Percentiles rank a stretch among this genome's conserved stretches.
These are phyloP conservation scores for Penstemon eatonii DNA, from an alignment of 257 asterid genomes.

Conservation along the genomic window DNA sequence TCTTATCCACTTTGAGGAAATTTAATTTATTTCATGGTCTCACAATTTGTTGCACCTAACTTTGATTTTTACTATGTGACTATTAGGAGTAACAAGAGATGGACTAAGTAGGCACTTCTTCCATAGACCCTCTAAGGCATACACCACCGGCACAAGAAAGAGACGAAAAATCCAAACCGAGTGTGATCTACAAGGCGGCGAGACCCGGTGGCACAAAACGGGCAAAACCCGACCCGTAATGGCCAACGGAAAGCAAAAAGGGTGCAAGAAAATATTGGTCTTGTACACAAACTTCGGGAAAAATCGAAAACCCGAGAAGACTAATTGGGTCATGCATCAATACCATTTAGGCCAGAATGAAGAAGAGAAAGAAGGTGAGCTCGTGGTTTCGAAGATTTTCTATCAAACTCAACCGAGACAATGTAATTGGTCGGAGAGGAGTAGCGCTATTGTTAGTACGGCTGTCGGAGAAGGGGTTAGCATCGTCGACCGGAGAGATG, in stretches of 20 bases:
- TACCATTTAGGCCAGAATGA: constrained; percentile 90
- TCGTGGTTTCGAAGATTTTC: constrained; percentile 88
- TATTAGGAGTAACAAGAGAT: constrained; percentile 87
- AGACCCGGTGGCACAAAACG: constrained; percentile 99
- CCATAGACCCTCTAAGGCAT: constrained; percentile 97
- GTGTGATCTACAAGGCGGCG: constrained; percentile 88
- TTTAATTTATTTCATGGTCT: neutral
- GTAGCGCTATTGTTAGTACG: constrained; percentile 6
- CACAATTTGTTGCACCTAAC: constrained; percentile 62
- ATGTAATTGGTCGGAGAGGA: constrained; percentile 72
- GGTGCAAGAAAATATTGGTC: constrained; percentile 93
- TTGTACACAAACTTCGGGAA: constrained; percentile 93
- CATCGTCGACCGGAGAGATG: neutral
- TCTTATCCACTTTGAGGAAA: neutral
- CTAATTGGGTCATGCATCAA: constrained; percentile 99
- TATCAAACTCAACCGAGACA: constrained; percentile 95
- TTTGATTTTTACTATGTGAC: constrained; percentile 28
- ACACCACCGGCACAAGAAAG: constrained; percentile 95
- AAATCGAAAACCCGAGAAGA: constrained; percentile 90
- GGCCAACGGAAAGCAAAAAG: constrained; percentile 85
- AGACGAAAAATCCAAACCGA: constrained; percentile 88
- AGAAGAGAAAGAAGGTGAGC: constrained; percentile 93
- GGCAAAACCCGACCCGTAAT: constrained; percentile 96
- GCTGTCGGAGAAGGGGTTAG: constrained; percentile 28
- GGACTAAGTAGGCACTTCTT: constrained; percentile 93